These are phyloP conservation scores for Botryotinia narcissicola DNA, from an alignment of 2,329 filamentous ascomycete genomes.

Conservation along the genomic window DNA sequence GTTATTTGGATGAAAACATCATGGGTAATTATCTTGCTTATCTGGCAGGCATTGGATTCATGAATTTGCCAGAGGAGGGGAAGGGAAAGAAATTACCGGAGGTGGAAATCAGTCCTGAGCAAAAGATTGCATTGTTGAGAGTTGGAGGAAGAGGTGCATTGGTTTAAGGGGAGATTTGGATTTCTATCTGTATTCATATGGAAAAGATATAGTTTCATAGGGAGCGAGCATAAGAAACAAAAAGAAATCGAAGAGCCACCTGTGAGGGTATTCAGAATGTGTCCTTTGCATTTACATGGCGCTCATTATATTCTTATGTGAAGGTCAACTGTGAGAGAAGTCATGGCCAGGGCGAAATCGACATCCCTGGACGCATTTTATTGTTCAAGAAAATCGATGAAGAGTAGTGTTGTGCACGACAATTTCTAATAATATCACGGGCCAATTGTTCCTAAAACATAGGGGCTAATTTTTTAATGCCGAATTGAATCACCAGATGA, in stretches of 20 bases:
- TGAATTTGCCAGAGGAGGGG: constrained; percentile 26
- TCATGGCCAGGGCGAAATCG: neutral
- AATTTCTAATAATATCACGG: neutral
- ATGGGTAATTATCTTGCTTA: constrained; percentile 38
- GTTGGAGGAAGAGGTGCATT: constrained; percentile 32
- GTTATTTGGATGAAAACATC: constrained; percentile 33
- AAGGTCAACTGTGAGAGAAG: neutral
- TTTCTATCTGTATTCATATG: neutral
- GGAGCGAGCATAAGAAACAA: neutral
- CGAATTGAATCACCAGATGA: neutral
- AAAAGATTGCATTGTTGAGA: constrained; percentile 27
- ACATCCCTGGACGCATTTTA: neutral
- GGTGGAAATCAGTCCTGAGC: constrained; percentile 23
- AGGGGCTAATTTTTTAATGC: neutral
- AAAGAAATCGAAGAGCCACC: neutral
- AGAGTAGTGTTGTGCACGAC: neutral
- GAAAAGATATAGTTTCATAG: neutral
- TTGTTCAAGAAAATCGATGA: neutral
- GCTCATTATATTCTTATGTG: neutral
- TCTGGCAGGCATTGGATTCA: constrained; percentile 35
- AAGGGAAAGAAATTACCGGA: constrained; percentile 35
- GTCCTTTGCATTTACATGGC: neutral
- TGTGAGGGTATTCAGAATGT: neutral
- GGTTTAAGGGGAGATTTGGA: constrained; percentile 15
- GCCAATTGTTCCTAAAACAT: neutral